Percentiles rank a stretch among this genome's conserved stretches.
Conservation (phyloP, 352 stramenopile genomes). For the Phytophthora brassicae region DNA sequence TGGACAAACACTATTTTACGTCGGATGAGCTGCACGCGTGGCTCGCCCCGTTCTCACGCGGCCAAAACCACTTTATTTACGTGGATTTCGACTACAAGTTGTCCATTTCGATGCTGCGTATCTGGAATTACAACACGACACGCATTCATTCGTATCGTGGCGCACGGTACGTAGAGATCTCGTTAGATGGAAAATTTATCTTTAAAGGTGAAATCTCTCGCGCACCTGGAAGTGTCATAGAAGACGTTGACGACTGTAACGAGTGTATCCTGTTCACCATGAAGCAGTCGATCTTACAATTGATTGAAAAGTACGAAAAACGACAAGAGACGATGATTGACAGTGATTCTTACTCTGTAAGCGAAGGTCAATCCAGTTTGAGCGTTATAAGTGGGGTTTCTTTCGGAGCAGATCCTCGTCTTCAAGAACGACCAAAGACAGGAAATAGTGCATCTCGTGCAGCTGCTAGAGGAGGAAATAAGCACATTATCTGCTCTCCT, state of each 20-base stretch:
- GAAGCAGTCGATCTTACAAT: conserved; percentile 63
- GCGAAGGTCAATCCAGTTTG: neutral
- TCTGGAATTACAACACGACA: conserved; percentile 91
- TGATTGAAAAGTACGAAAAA: conserved; percentile 86
- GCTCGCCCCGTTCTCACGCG: conserved; percentile 82
- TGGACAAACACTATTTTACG: conserved; percentile 88
- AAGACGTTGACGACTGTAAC: conserved; percentile 62
- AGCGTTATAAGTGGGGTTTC: neutral
- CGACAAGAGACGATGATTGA: conserved; percentile 19
- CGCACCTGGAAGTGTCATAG: conserved; percentile 59
- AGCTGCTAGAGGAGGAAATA: conserved; percentile 27
- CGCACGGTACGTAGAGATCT: conserved; percentile 63
- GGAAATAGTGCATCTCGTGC: conserved; percentile 44
- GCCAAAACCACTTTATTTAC: conserved; percentile 78
- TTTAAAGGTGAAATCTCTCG: conserved; percentile 84
- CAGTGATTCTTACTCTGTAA: neutral
- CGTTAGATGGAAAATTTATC: conserved; percentile 57
- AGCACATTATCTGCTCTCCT: conserved; percentile 21
- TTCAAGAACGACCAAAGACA: conserved; percentile 54
- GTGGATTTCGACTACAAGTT: conserved; percentile 77
- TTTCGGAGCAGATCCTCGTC: conserved; percentile 17
- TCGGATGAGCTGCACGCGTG: conserved; percentile 89
- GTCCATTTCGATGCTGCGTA: conserved; percentile 80
- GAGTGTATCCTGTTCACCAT: conserved; percentile 89
- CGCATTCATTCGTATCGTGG: conserved; percentile 76